A percentile compares a stretch with the other conserved stretches of the same genome.
These are phyloP conservation scores for Syzygium aqueum DNA, from an alignment of 345 rosid species.

Conservation along the genomic window DNA sequence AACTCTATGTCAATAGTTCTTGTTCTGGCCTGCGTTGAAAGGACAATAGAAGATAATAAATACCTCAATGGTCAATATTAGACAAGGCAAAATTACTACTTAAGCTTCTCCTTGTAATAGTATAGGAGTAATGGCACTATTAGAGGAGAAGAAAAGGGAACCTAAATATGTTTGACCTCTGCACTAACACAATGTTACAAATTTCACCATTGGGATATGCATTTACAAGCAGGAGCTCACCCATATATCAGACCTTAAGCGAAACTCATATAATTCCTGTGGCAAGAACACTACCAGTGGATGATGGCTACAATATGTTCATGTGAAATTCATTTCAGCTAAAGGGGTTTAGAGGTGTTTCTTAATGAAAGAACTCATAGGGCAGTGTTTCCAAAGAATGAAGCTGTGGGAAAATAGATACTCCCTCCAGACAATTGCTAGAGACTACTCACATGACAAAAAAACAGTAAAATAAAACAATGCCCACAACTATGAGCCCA, in stretches of 20 bases:
- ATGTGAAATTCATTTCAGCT: not conserved
- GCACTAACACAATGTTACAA: not conserved
- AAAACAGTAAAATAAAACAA: not conserved
- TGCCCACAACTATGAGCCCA: not conserved
- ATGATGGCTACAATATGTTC: not conserved
- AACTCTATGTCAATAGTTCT: constrained; percentile 83
- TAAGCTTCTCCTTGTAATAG: not conserved
- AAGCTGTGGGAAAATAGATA: not conserved
- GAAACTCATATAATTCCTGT: not conserved
- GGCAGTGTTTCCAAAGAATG: not conserved
- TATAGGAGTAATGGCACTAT: not conserved
- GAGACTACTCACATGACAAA: not conserved
- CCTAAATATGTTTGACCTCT: not conserved
- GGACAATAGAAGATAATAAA: not conserved
- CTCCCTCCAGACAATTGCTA: not conserved
- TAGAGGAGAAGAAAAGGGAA: not conserved
- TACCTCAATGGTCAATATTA: not conserved
- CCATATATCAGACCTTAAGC: not conserved
- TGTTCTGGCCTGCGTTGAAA: constrained; percentile 65
- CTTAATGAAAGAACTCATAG: not conserved
- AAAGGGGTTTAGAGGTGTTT: not conserved
- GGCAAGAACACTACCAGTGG: not conserved
- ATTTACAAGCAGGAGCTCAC: not conserved
- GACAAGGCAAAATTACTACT: not conserved
- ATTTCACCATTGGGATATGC: not conserved